Evolutionary conservation across 2,329 filamentous ascomycete genomes (phyloP).

Genomic region (Talaromyces sp.): DNA sequence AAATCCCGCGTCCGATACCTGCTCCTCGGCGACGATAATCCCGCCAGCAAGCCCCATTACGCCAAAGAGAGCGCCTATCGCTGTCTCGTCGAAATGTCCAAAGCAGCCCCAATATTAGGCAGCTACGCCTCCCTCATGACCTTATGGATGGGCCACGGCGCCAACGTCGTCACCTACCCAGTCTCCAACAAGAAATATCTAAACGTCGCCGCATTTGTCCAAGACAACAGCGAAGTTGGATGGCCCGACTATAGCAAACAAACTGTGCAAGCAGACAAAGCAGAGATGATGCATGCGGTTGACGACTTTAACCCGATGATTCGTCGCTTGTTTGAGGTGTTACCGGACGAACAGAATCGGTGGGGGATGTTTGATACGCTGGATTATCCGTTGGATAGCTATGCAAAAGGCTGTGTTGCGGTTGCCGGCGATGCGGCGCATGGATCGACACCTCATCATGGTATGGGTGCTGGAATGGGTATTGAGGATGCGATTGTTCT

Average conservation of each 20-base stretch:
- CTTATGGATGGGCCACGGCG: neutral
- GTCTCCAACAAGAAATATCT: slow-evolving; percentile 19
- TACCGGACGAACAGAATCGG: neutral
- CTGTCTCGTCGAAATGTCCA: neutral
- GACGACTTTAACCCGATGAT: neutral
- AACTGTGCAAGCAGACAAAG: neutral
- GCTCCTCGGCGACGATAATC: slow-evolving; percentile 5
- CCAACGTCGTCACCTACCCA: slow-evolving; percentile 15
- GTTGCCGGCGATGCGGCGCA: slow-evolving; percentile 27
- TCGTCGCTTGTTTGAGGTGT: neutral
- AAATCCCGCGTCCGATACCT: slow-evolving; percentile 15
- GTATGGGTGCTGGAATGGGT: slow-evolving; percentile 23
- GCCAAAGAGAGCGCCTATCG: neutral
- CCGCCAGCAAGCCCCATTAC: neutral
- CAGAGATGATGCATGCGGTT: neutral
- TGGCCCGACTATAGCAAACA: slow-evolving; percentile 3
- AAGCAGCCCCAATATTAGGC: neutral
- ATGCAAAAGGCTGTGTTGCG: neutral
- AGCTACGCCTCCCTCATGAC: neutral
- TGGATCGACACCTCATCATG: slow-evolving; percentile 25
- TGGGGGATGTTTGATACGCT: slow-evolving; percentile 5
- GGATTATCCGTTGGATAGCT: neutral
- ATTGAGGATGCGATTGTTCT: slow-evolving; percentile 26
- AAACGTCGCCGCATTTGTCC: slow-evolving; percentile 25
- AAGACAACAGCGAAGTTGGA: neutral